A percentile compares a stretch with the other conserved stretches of the same genome.
Conservation (phyloP, 2,329 filamentous ascomycete species). For the Ramularia endophylla region DNA sequence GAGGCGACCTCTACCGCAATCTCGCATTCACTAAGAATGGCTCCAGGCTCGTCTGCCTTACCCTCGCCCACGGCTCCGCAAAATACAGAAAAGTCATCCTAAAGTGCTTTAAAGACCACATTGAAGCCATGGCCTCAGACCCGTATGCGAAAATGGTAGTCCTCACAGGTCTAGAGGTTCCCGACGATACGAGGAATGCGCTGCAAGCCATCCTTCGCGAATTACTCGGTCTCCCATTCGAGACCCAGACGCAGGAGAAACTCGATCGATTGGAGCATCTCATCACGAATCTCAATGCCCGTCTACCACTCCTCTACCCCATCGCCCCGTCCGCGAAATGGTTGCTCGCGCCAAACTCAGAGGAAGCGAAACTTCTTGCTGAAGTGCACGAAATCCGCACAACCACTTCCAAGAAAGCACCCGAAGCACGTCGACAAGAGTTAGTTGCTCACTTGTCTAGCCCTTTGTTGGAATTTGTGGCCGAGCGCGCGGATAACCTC, state of each 20-base stretch:
- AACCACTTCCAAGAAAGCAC: slow-evolving; percentile 88
- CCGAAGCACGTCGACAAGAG: slow-evolving; percentile 67
- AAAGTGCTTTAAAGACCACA: slow-evolving; percentile 82
- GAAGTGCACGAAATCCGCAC: slow-evolving; percentile 75
- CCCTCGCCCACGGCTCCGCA: slow-evolving; percentile 76
- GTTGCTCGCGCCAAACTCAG: slow-evolving; percentile 57
- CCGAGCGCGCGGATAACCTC: slow-evolving; percentile 60
- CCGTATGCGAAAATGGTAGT: slow-evolving; percentile 72
- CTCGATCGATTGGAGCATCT: slow-evolving; percentile 57
- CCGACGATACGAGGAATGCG: slow-evolving; percentile 89
- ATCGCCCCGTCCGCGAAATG: slow-evolving; percentile 61
- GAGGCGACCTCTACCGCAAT: slow-evolving; percentile 87
- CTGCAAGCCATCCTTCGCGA: slow-evolving; percentile 82
- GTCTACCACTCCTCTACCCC: slow-evolving; percentile 70
- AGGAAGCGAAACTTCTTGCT: slow-evolving; percentile 60
- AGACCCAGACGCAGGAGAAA: slow-evolving; percentile 39
- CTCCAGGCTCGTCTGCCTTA: slow-evolving; percentile 70
- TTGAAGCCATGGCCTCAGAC: slow-evolving; percentile 80
- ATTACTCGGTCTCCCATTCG: slow-evolving; percentile 59
- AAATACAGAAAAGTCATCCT: slow-evolving; percentile 91
- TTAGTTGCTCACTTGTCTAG: slow-evolving; percentile 69
- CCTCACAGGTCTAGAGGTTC: slow-evolving; percentile 78
- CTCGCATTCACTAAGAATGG: slow-evolving; percentile 92
- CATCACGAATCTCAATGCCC: slow-evolving; percentile 59
- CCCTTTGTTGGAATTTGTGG: slow-evolving; percentile 67